Evolutionary conservation across 257 asterid species (phyloP).

Genomic region (Linaria vulgaris): DNA sequence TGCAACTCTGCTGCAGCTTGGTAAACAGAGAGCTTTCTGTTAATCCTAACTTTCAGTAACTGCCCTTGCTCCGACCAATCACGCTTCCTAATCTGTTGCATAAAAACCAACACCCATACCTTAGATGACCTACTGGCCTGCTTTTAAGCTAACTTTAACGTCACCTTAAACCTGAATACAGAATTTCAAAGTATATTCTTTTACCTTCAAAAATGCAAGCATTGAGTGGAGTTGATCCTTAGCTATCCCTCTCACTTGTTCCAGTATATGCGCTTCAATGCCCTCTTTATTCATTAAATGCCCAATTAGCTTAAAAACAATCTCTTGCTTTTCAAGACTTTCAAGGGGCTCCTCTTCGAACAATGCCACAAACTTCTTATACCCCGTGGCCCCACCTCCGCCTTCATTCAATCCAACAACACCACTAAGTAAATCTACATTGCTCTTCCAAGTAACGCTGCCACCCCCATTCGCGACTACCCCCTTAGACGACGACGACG

Average conservation of each 20-base stretch:
- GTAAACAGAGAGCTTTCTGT: constrained; percentile 74
- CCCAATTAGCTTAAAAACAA: constrained; percentile 66
- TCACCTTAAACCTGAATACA: constrained; percentile 3
- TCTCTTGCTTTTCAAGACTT: constrained; percentile 76
- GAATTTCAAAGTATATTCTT: constrained; percentile 7
- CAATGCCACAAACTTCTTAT: constrained; percentile 46
- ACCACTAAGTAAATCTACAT: constrained; percentile 50
- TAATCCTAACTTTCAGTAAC: constrained; percentile 73
- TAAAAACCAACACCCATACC: constrained; percentile 31
- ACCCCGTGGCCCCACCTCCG: constrained; percentile 31
- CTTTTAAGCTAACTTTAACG: constrained; percentile 21
- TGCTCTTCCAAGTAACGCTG: constrained; percentile 62
- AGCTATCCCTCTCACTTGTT: constrained; percentile 73
- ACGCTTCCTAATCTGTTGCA: constrained; percentile 74
- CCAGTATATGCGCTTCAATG: constrained; percentile 64
- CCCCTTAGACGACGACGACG: constrained; percentile 36
- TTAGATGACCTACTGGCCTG: constrained; percentile 12
- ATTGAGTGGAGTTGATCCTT: constrained; percentile 73
- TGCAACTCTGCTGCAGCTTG: constrained; percentile 84
- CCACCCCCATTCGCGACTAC: constrained; percentile 47
- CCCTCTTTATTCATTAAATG: constrained; percentile 56
- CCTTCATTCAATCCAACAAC: constrained; percentile 43
- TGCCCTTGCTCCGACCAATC: constrained; percentile 98
- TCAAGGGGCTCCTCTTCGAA: constrained; percentile 77
- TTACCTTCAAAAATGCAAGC: constrained; percentile 79